These are phyloP conservation scores for Auricularia auricula-judae DNA, from an alignment of 768 basidiomycete genomes.

Conservation along the genomic window DNA sequence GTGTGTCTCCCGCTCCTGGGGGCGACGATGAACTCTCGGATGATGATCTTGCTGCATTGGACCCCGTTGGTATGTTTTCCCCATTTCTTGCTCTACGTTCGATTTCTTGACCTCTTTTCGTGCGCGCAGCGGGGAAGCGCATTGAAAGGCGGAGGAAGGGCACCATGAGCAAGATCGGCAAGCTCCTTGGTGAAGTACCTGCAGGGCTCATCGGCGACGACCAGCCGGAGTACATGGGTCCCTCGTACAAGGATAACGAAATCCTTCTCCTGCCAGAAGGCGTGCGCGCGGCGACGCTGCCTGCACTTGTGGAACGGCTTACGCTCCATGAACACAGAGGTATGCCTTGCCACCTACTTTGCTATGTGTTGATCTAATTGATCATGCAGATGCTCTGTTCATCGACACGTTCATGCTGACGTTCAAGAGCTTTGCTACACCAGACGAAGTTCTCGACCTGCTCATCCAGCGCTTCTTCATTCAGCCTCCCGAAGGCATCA, in stretches of 20 bases:
- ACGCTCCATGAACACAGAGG: slow-evolving; percentile 86
- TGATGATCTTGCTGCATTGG: neutral
- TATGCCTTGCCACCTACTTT: slow-evolving; percentile 22
- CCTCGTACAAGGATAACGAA: slow-evolving; percentile 68
- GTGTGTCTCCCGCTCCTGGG: neutral
- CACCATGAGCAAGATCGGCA: slow-evolving; percentile 42
- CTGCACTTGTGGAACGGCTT: slow-evolving; percentile 78
- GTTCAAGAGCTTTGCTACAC: slow-evolving; percentile 85
- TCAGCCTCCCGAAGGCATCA: slow-evolving; percentile 57
- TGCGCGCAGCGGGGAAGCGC: neutral
- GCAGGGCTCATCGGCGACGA: slow-evolving; percentile 31
- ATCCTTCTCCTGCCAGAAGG: slow-evolving; percentile 81
- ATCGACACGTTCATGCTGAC: slow-evolving; percentile 91
- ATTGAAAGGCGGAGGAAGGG: neutral
- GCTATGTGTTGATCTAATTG: slow-evolving; percentile 3
- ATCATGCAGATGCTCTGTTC: slow-evolving; percentile 55
- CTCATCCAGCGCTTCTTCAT: slow-evolving; percentile 78
- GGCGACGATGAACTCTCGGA: neutral
- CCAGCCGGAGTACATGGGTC: slow-evolving; percentile 76
- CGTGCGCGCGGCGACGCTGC: slow-evolving; percentile 77
- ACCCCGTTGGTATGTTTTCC: no score
- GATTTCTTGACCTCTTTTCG: no score
- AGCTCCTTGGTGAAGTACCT: slow-evolving; percentile 55
- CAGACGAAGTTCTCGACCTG: slow-evolving; percentile 72
- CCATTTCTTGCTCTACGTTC: no score